Conservation (phyloP, 257 asterid genomes). For the Nicotiana otophora region DNA sequence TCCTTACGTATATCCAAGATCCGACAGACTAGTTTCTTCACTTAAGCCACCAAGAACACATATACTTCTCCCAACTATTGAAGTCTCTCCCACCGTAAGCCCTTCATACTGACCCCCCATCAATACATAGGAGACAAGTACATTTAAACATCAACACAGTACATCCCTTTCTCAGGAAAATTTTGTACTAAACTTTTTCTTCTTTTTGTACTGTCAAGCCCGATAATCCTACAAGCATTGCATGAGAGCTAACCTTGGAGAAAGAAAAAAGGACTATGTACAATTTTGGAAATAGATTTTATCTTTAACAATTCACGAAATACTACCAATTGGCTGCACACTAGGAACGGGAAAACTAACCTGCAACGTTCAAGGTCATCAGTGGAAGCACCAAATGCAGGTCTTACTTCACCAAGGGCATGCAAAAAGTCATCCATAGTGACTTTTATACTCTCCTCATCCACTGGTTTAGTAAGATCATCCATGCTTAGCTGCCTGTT, state of each 20-base stretch:
- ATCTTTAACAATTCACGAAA: not conserved
- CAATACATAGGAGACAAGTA: not conserved
- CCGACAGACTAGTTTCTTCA: not conserved
- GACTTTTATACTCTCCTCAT: conserved; percentile 87
- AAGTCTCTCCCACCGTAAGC: not conserved
- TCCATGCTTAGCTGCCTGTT: conserved; percentile 84
- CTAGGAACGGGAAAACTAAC: conserved; percentile 27
- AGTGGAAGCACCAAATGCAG: conserved; percentile 99
- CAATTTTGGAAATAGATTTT: not conserved
- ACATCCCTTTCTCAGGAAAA: not conserved
- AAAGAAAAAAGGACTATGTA: not conserved
- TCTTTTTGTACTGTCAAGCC: not conserved
- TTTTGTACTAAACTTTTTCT: not conserved
- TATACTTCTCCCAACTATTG: not conserved
- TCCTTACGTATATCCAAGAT: not conserved
- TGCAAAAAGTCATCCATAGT: conserved; percentile 84
- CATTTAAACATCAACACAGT: not conserved
- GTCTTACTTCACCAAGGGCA: conserved; percentile 77
- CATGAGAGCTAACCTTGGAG: not conserved
- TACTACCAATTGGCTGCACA: not conserved
- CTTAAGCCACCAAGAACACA: not conserved
- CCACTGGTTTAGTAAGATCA: conserved; percentile 89
- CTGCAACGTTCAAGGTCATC: conserved; percentile 98
- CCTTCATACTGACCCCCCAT: not conserved
- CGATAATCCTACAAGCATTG: not conserved